Base-by-base conservation (phyloP, 257 asterid genomes). In the Fraxinus excelsior region DNA sequence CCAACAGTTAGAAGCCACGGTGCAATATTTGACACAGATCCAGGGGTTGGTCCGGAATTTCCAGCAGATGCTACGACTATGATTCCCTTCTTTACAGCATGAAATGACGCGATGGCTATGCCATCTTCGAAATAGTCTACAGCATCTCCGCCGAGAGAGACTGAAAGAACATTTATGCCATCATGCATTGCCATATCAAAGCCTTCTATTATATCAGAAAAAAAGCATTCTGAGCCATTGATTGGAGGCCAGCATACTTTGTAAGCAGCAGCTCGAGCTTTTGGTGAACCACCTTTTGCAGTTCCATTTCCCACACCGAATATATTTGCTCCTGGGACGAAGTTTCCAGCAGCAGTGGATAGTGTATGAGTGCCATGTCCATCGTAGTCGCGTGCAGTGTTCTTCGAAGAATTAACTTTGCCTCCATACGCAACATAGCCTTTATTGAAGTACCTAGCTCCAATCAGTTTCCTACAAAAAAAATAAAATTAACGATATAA, bases 401-500 rank as follows among this genome's bases (percentile, higher is more conserved):
- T 31, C 35, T 44, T 14, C 0, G 38, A 16, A 0, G 13, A 4
- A 2, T 37, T 69, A 2, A 23, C 5, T 0, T 18, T 25, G 5
- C 82, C 74, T 16, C n/a, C 58, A 0, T 0, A 3, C 1, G 74
- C 68, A 0, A 67, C 21, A 23, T 72, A 81, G 13, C 84, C 92
- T 49, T 84, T 77, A 28, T 83, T 77, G 84, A 79, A 88, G 76
- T 77, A 84, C 80, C 80, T 81, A 3, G 92, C 90, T 66, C 92
- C 92, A 13, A 88, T 84, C 10, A 88, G 84, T 74, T 88, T 88
- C 72, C 88, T 87, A 75, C 67, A 79, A 14, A 18, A 31, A 12
- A 12, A 38, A 4, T 7, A 12, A 12, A 38, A 4, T 7, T 10
- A 16, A n/a, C 0, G 4, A 56, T 2, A 21, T 6, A 6, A n/a